A percentile compares a stretch with the other conserved stretches of the same genome.
Conservation (phyloP, 1,139 yeast species). For the Suhomyces yuchorum region DNA sequence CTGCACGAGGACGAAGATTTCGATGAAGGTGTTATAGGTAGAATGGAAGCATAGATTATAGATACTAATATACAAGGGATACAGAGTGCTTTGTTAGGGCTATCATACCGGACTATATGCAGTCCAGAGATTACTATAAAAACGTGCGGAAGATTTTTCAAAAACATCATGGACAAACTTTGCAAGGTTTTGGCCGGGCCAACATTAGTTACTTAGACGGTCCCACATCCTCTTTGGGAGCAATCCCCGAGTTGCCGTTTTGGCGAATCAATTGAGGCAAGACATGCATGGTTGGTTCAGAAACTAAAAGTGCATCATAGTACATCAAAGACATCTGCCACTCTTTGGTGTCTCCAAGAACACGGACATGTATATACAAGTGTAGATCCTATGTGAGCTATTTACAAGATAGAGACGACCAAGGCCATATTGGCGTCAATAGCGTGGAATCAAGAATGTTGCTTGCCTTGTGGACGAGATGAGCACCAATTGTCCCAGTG, state of each 20-base stretch:
- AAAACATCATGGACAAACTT: constrained; percentile 4
- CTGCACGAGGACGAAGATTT: constrained; percentile 14
- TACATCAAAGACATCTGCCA: constrained; percentile 41
- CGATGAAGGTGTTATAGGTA: constrained; percentile 26
- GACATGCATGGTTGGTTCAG: constrained; percentile 19
- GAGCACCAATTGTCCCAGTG: no score
- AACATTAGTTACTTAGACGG: constrained; percentile 17
- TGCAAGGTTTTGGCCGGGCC: constrained; percentile 24
- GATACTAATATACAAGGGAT: background rate
- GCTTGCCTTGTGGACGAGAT: no score
- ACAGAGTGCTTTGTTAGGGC: constrained; percentile 1
- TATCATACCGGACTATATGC: constrained; percentile 1
- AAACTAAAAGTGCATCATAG: constrained; percentile 48
- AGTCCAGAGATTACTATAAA: constrained; percentile 3
- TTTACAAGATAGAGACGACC: background rate
- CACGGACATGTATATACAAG: constrained; percentile 38
- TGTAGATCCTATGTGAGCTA: background rate
- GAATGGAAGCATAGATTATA: constrained; percentile 20
- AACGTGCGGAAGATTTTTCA: constrained; percentile 5
- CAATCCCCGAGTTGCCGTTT: constrained; percentile 47
- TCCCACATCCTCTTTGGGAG: constrained; percentile 40
- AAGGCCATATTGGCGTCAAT: no score
- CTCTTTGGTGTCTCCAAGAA: constrained; percentile 56
- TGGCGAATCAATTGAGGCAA: constrained; percentile 46
- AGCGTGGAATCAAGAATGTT: no score